Evolutionary conservation across 768 basidiomycete genomes (phyloP), one percentile per base, ranked within the genome.

Genomic region (Mycena rebaudengoi): DNA sequence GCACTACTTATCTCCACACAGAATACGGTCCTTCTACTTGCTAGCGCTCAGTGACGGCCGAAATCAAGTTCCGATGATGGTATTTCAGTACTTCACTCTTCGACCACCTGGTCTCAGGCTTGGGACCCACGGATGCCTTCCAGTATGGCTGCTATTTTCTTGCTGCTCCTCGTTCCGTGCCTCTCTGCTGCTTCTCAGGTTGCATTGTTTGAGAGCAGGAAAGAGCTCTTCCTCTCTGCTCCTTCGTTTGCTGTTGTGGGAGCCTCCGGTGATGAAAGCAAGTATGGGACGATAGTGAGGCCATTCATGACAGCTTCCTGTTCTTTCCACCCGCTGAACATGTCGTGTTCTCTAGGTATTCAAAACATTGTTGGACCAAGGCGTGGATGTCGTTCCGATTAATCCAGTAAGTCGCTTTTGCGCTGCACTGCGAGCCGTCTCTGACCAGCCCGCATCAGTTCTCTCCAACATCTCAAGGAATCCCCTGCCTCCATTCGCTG

Each of bases 211-310:
- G 45, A 65, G 40, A 60, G 64, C 54, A 60, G 56, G 58, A 46
- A 23, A 16, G 50, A 58, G 21, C 43, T 52, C 32, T 88, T 88
- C 72, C 72, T 87, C 48, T 78, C 81, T 5, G 76, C 82, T 16
- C 75, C 83, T 2, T 70, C 77, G 51, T 88, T 77, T 49, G 87
- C 86, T 14, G 86, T 88, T 11, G 82, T 86, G 2, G 87, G 87
- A 14, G 86, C 86, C 2, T 87, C 85, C 39, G 85, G 80, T 28
- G 83, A 87, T 71, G 77, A 79, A 62, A 71, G 77, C 44, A 88
- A 87, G 75, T 67, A 59, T 25, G 66, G 66, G 32, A 63, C 66
- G n/a, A 67, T 60, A 26, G 62, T 67, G 35, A 25, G 54, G n/a
- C n/a, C 21, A 14, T 14, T 11, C n/a, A 32, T 12, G n/a, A n/a